phyloP scores from a whole-genome alignment of 2,329 filamentous ascomycete genomes.

The Coniochaeta ligniaria region DNA sequence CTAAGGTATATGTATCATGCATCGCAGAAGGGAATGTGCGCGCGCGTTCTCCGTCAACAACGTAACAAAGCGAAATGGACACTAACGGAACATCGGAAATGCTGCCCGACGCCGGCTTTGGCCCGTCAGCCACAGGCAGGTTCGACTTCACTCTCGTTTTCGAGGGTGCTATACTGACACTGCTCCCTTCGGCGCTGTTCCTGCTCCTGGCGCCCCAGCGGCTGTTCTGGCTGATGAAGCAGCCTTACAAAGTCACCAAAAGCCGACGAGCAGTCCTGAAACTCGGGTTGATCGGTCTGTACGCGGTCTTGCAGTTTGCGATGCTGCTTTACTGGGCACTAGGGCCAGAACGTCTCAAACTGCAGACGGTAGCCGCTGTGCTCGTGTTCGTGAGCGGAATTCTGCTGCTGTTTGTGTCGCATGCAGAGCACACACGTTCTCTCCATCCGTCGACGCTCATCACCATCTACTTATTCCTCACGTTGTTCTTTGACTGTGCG shows the following conservation, averaged over 20 bases:
- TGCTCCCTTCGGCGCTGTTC: slow-evolving; percentile 11
- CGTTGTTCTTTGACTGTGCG: not conserved
- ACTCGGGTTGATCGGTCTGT: not conserved
- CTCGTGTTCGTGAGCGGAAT: slow-evolving; percentile 3
- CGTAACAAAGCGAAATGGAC: not conserved
- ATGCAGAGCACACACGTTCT: slow-evolving; percentile 5
- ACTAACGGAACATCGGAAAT: not conserved
- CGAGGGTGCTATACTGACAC: slow-evolving; percentile 14
- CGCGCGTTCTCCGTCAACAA: too few species aligned
- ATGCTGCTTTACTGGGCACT: not conserved
- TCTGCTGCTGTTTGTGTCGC: slow-evolving; percentile 5
- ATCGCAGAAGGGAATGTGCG: too few species aligned
- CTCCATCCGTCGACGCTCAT: slow-evolving; percentile 4
- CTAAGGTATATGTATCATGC: too few species aligned
- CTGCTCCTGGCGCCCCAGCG: slow-evolving; percentile 4
- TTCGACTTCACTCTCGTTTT: slow-evolving; percentile 18
- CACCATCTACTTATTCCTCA: slow-evolving; percentile 9
- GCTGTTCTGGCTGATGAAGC: not conserved
- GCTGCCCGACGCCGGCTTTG: not conserved
- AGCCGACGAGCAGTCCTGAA: not conserved
- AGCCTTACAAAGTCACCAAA: not conserved
- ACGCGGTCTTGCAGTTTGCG: not conserved
- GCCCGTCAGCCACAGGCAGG: not conserved
- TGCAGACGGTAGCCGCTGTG: slow-evolving; percentile 3
- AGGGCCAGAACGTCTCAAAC: not conserved